These are phyloP conservation scores for Helianthus tuberosus DNA, from an alignment of 129 eudicot genomes.

Conservation along the genomic window DNA sequence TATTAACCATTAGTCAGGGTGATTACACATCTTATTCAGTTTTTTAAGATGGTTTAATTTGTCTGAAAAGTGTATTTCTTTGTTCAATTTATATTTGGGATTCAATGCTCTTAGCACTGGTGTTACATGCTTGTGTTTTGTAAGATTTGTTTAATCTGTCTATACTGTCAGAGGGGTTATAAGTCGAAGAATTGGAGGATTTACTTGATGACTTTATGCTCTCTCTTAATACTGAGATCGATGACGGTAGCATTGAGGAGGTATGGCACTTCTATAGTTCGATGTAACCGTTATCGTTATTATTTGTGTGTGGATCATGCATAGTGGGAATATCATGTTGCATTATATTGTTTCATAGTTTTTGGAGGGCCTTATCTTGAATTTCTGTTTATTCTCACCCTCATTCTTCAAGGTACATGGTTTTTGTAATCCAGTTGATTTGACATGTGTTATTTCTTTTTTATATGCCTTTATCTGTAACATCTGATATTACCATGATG, in stretches of 20 bases:
- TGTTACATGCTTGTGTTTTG: neutral
- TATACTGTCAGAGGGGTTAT: conserved; percentile 67
- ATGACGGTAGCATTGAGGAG: conserved; percentile 89
- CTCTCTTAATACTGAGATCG: conserved; percentile 64
- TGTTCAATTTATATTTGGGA: neutral
- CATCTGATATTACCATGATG: too few species aligned
- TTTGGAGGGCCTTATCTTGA: too few species aligned
- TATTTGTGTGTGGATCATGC: too few species aligned
- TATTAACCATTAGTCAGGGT: neutral
- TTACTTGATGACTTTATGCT: conserved; percentile 74
- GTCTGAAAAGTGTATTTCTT: neutral
- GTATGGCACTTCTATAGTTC: too few species aligned
- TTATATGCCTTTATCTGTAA: too few species aligned
- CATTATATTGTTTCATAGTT: too few species aligned
- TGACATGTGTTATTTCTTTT: too few species aligned
- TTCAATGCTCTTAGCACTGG: neutral
- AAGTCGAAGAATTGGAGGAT: conserved; percentile 72
- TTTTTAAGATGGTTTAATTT: neutral
- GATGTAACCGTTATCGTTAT: too few species aligned
- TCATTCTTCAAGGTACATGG: too few species aligned
- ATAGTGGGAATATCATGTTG: too few species aligned
- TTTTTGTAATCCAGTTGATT: too few species aligned
- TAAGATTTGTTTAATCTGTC: neutral
- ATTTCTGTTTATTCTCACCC: too few species aligned
- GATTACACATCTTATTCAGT: neutral